Conservation (phyloP, 352 stramenopile species). For the Phytophthora cactorum region DNA sequence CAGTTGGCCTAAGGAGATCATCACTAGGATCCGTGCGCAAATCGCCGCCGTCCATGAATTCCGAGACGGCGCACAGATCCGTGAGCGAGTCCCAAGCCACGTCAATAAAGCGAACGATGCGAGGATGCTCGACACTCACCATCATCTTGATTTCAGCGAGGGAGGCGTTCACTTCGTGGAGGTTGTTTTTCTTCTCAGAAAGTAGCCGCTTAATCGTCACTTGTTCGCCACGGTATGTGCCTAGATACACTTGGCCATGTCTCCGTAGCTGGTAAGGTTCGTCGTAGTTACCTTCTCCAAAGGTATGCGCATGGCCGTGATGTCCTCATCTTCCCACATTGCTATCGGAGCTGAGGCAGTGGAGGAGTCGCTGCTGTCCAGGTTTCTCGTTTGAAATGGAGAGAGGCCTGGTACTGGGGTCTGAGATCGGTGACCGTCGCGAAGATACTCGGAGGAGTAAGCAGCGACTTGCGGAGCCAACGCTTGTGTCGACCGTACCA, state of each 20-base stretch:
- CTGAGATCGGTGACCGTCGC: neutral
- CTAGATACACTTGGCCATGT: constrained; percentile 48
- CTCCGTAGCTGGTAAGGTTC: constrained; percentile 38
- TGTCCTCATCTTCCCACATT: constrained; percentile 35
- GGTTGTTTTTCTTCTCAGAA: constrained; percentile 12
- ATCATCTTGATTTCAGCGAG: constrained; percentile 52
- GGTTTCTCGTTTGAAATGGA: constrained; percentile 14
- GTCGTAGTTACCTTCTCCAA: constrained; percentile 38
- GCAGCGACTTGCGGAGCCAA: neutral
- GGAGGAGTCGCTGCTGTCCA: constrained; percentile 11
- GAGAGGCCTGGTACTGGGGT: neutral
- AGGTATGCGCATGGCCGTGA: constrained; percentile 35
- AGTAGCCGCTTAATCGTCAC: constrained; percentile 55
- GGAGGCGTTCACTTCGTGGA: constrained; percentile 44
- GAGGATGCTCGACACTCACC: constrained; percentile 37
- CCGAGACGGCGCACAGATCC: constrained; percentile 43
- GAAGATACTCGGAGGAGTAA: constrained; percentile 1
- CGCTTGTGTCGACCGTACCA: constrained; percentile 13
- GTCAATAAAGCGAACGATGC: constrained; percentile 47
- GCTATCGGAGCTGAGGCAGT: neutral
- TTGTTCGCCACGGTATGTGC: constrained; percentile 30
- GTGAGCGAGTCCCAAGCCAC: constrained; percentile 53
- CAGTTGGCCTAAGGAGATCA: constrained; percentile 37
- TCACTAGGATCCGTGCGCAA: constrained; percentile 34
- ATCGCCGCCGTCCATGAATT: constrained; percentile 53